Percentiles rank a stretch among this genome's conserved stretches.
These are phyloP conservation scores for Macrotyloma uniflorum DNA, from an alignment of 306 rosid species.

Conservation along the genomic window DNA sequence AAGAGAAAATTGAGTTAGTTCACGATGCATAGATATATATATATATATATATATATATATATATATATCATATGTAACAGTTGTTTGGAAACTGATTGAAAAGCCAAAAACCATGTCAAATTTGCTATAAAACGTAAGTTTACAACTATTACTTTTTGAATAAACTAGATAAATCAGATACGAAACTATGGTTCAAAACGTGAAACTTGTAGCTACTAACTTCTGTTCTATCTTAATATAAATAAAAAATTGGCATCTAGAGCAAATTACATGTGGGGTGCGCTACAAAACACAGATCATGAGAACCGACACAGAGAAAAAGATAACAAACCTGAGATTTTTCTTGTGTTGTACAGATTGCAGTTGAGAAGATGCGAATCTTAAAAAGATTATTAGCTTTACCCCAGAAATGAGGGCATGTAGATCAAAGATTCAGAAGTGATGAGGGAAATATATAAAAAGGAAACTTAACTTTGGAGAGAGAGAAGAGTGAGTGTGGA, in stretches of 20 bases:
- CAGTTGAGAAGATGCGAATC: not conserved
- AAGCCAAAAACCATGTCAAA: not conserved
- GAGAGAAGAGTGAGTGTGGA: not conserved
- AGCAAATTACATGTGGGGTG: not conserved
- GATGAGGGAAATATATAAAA: not conserved
- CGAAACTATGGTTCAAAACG: not conserved
- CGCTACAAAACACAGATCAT: not conserved
- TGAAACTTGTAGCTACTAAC: not conserved
- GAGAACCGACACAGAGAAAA: not conserved
- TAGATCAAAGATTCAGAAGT: conserved; percentile 31
- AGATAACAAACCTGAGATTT: conserved; percentile 13
- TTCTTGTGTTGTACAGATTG: not conserved
- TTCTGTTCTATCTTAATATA: not conserved
- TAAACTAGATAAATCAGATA: not conserved
- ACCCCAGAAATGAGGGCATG: not conserved
- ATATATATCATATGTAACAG: not conserved
- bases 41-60: too few species aligned
- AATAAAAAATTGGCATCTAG: not conserved
- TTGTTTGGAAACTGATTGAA: not conserved
- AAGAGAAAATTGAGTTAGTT: conserved; percentile 1
- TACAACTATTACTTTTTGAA: not conserved
- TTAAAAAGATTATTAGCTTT: conserved; percentile 30
- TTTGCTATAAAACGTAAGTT: not conserved
- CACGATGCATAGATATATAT: not conserved
- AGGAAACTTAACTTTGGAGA: not conserved